A percentile compares a stretch with the other conserved stretches of the same genome.
These are phyloP conservation scores for Syncephalastrum contaminatum DNA, from an alignment of 371 early-diverging fungal genomes.

Conservation along the genomic window DNA sequence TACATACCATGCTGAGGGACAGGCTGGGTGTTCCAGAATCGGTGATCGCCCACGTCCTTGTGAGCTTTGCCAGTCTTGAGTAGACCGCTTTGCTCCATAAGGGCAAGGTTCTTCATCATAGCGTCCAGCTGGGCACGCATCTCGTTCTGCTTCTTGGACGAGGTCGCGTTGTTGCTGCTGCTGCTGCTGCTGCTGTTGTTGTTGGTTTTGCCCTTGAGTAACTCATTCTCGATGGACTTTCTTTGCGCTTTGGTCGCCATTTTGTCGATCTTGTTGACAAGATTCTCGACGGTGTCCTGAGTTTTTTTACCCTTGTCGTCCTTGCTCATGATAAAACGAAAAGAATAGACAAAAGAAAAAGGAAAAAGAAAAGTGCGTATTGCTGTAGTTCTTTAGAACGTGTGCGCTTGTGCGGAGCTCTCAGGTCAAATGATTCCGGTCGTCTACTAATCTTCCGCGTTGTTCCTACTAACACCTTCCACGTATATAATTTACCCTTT, in stretches of 20 bases:
- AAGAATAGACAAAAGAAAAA: too few relatives aligned
- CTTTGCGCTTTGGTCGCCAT: slow-evolving; percentile 12
- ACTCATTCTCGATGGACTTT: slow-evolving; percentile 9
- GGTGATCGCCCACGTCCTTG: slow-evolving; percentile 66
- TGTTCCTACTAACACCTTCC: too few relatives aligned
- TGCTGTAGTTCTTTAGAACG: too few relatives aligned
- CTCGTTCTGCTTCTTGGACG: slow-evolving; percentile 17
- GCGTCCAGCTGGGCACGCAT: slow-evolving; percentile 32
- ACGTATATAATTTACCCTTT: too few relatives aligned
- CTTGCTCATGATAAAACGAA: slow-evolving; percentile 3
- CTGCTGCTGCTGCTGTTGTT: background rate
- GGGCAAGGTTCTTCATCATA: slow-evolving; percentile 41
- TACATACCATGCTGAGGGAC: slow-evolving; percentile 73
- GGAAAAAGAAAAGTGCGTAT: too few relatives aligned
- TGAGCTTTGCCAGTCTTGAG: slow-evolving; percentile 19
- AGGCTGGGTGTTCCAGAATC: slow-evolving; percentile 98
- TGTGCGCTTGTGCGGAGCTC: too few relatives aligned
- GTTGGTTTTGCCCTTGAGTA: slow-evolving; percentile 8
- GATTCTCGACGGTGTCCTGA: slow-evolving; percentile 4
- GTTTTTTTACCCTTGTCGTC: slow-evolving; percentile 9
- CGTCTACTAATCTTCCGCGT: too few relatives aligned
- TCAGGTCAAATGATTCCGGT: too few relatives aligned
- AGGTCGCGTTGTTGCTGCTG: background rate
- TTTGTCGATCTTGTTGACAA: slow-evolving; percentile 9
- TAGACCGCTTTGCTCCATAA: slow-evolving; percentile 29